Percentiles rank a stretch among this genome's conserved stretches.
Evolutionary conservation across 768 basidiomycete genomes (phyloP).

Genomic region (Trametes cingulata): DNA sequence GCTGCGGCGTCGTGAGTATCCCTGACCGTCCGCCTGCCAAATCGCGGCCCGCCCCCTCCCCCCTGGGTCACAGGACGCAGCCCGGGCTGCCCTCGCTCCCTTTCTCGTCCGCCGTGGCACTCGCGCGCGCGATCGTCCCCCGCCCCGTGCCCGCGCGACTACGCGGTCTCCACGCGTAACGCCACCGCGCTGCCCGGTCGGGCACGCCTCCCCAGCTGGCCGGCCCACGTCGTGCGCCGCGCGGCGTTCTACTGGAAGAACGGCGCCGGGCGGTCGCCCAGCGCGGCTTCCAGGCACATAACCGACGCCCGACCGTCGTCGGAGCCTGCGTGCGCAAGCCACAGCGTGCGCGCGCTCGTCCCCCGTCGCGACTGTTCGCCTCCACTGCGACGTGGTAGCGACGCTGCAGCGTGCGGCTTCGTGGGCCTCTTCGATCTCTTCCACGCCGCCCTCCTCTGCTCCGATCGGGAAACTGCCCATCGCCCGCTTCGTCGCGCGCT

Average conservation of each 20-base stretch:
- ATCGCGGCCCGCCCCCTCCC: neutral
- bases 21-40: neutral
- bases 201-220: neutral
- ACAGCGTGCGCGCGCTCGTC: neutral
- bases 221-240: neutral
- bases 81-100: neutral
- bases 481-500: neutral
- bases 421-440: neutral
- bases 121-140: neutral
- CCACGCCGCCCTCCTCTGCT: neutral
- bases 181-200: neutral
- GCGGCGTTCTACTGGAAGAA: neutral
- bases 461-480: neutral
- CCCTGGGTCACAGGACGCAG: neutral
- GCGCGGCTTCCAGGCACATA: neutral
- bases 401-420: neutral
- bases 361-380: conserved; percentile 13
- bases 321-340: neutral
- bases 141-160: neutral
- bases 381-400: neutral
- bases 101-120: neutral
- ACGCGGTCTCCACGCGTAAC: neutral
- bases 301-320: neutral
- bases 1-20: neutral
- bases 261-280: neutral